A percentile compares a stretch with the other conserved stretches of the same genome.
These are phyloP conservation scores for Cornus kousa DNA, from an alignment of 148 eudicot genomes.

Conservation along the genomic window DNA sequence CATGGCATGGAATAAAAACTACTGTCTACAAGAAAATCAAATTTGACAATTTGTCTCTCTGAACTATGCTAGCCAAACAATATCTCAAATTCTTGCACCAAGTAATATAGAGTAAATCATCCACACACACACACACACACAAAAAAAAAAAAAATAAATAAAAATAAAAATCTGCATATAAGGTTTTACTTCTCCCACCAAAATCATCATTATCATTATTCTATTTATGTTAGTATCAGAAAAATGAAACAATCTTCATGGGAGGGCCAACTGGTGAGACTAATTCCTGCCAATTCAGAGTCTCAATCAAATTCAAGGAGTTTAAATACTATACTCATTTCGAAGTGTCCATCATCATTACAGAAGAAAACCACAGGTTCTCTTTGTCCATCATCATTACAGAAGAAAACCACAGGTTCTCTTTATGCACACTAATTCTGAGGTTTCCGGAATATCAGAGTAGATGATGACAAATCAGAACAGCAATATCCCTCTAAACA, in stretches of 20 bases:
- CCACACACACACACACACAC: not conserved
- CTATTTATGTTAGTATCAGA: not conserved
- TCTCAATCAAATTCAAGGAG: not conserved
- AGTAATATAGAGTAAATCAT: not conserved
- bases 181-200: not conserved
- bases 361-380: too few relatives aligned
- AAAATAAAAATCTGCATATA: not conserved
- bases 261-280: not conserved
- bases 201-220: not conserved
- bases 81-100: not conserved
- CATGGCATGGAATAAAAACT: not conserved
- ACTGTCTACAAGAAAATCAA: not conserved
- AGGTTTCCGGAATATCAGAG: not conserved
- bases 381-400: not conserved
- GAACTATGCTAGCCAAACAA: not conserved
- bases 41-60: not conserved
- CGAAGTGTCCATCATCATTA: not conserved
- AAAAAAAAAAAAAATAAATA: too few relatives aligned
- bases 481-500: not conserved
- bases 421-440: not conserved
- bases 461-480: not conserved
- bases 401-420: not conserved
- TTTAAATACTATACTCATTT: not conserved
- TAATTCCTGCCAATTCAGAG: slow-evolving; percentile 2
- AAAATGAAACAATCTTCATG: not conserved